Evolutionary conservation across 306 rosid species (phyloP), one percentile per base, ranked within the genome.

Genomic region (Cicer cuneatum): DNA sequence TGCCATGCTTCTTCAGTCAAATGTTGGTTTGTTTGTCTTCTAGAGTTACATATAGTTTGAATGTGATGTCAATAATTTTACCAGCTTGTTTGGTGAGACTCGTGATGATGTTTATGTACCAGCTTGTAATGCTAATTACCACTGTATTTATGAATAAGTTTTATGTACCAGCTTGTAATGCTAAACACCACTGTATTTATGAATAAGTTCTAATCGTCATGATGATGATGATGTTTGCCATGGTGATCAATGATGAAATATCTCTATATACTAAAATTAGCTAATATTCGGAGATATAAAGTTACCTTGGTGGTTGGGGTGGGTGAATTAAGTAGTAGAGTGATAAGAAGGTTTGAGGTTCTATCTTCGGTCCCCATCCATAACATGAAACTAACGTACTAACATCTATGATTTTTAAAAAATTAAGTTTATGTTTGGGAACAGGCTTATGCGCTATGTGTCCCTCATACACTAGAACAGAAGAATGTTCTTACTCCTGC

Each of bases 1-100:
- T 14, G 71, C 75, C 65, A 75, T 52, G 65, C 52, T 64, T 64
- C 72, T 39, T 51, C 38, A 45, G 69, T 79, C 56, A 56, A 21
- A 39, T 59, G 69, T 14, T 46, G 74, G 41, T 41, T 38, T 75
- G 64, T 57, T 38, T 66, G 75, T 73, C 7, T 66, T 47, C 54
- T 56, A 35, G 7, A 19, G 69, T 56, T 65, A 51, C 68, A 65
- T 13, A 33, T 45, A 29, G 71, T 71, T 59, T 33, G 60, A 29
- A 61, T 52, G 52, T 57, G 48, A n/a, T 45, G 51, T 71, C 40
- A 37, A 43, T 61, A 42, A 71, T 61, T 8, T 33, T 49, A 41
- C 57, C 35, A 46, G 61, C 66, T 66, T 40, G 67, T 43, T 64
- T 59, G 37, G 49, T 56, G 73, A 21, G 35, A 24, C 38, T 35